Conservation (phyloP, 2,329 filamentous ascomycete species). For the Didymella glomerata region DNA sequence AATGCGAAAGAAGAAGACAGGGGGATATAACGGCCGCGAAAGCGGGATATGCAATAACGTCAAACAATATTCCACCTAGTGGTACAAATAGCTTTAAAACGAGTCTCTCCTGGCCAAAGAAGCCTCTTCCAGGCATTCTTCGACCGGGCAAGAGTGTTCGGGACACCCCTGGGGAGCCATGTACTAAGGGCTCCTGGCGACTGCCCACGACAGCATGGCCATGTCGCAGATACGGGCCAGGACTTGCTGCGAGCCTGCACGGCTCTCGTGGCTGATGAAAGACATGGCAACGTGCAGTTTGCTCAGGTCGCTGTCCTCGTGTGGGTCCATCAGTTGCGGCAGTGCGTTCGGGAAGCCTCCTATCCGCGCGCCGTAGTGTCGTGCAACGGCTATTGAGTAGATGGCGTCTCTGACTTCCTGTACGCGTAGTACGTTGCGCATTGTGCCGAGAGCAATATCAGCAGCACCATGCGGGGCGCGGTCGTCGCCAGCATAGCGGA, state of each 20-base stretch:
- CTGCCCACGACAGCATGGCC: constrained; percentile 57
- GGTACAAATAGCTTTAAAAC: constrained; percentile 9
- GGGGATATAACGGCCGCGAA: constrained; percentile 24
- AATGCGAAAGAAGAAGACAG: constrained; percentile 26
- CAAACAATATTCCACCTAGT: constrained; percentile 20
- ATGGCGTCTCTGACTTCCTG: constrained; percentile 89
- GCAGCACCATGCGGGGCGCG: constrained; percentile 65
- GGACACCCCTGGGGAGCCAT: background rate
- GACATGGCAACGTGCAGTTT: constrained; percentile 59
- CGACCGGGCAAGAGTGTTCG: too few relatives aligned
- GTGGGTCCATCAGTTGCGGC: constrained; percentile 36
- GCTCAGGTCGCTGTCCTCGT: constrained; percentile 49
- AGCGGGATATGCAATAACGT: constrained; percentile 22
- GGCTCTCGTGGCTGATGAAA: constrained; percentile 59
- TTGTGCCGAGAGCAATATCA: constrained; percentile 69
- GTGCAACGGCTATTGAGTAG: constrained; percentile 84
- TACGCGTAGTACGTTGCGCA: constrained; percentile 77
- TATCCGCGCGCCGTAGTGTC: constrained; percentile 72
- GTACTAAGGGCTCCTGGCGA: constrained; percentile 30
- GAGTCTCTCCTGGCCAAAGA: background rate
- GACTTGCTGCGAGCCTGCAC: constrained; percentile 57
- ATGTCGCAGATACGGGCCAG: constrained; percentile 60
- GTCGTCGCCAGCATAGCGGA: constrained; percentile 70
- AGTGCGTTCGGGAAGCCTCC: constrained; percentile 56
- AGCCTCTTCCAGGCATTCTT: background rate